Evolutionary conservation across 495 filamentous ascomycete genomes (phyloP).

Genomic region (Tuber brumale): DNA sequence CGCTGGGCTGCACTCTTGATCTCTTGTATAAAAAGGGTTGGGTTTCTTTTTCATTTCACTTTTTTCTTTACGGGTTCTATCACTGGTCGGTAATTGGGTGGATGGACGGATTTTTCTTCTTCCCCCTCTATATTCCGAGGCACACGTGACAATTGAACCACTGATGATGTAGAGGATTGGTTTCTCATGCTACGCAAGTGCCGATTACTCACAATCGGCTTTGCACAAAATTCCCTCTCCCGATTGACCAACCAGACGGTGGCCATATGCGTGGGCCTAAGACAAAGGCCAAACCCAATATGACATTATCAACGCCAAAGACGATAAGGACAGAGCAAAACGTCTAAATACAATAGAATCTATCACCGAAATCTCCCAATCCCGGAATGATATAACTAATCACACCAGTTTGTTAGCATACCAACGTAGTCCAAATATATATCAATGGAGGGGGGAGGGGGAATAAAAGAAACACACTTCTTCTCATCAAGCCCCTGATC

Average conservation of each 20-base stretch:
- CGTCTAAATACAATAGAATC: slow-evolving; percentile 81
- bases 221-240: background rate
- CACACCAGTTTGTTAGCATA: slow-evolving; percentile 17
- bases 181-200: background rate
- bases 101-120: background rate
- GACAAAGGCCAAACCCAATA: background rate
- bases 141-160: background rate
- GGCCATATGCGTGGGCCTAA: background rate
- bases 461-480: slow-evolving; percentile 58
- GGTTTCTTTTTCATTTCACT: background rate
- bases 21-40: slow-evolving; percentile 11
- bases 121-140: background rate
- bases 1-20: slow-evolving; percentile 5
- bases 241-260: background rate
- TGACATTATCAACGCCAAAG: background rate
- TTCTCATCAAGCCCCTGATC: slow-evolving; percentile 92
- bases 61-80: background rate
- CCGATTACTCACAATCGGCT: background rate
- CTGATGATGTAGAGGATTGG: background rate
- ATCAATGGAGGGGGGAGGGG: slow-evolving; percentile 7
- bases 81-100: background rate
- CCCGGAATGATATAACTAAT: slow-evolving; percentile 91
- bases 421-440: slow-evolving; percentile 16
- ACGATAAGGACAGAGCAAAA: background rate
- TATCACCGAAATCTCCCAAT: slow-evolving; percentile 91